Evolutionary conservation across 2,329 filamentous ascomycete species (phyloP).

Genomic region (Grosmannia clavigera): DNA sequence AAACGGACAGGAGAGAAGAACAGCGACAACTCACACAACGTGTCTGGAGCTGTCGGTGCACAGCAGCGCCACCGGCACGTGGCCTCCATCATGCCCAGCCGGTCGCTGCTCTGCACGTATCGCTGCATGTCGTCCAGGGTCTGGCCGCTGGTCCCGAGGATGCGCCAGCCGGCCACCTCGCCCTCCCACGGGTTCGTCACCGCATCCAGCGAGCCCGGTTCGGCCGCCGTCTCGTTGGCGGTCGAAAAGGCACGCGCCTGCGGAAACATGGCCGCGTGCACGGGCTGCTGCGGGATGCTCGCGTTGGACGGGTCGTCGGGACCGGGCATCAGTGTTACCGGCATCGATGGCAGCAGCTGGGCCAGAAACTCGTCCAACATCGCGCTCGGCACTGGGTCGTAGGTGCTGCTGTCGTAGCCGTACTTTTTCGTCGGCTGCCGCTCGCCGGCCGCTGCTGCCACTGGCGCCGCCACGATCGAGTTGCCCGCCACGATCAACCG

Average conservation of each 20-base stretch:
- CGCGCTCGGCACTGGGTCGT: constrained; percentile 75
- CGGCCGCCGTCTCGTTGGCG: constrained; percentile 5
- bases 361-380: constrained; percentile 75
- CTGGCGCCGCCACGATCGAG: constrained; percentile 44
- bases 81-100: constrained; percentile 83
- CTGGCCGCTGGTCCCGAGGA: constrained; percentile 81
- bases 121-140: constrained; percentile 90
- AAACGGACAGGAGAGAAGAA: background rate
- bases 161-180: constrained; percentile 78
- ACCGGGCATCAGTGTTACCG: constrained; percentile 80
- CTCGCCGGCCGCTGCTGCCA: background rate
- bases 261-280: constrained; percentile 87
- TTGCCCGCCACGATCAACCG: constrained; percentile 87
- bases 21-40: constrained; percentile 57
- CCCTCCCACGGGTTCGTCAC: constrained; percentile 92
- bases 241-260: constrained; percentile 55
- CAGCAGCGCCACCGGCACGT: constrained; percentile 86
- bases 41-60: constrained; percentile 92
- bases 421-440: constrained; percentile 59
- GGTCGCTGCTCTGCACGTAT: constrained; percentile 68
- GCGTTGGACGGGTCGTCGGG: constrained; percentile 77
- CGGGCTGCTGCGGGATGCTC: constrained; percentile 81
- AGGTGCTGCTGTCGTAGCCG: constrained; percentile 80
- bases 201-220: constrained; percentile 58
- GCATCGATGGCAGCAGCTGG: constrained; percentile 70